Conservation (phyloP, 2,329 filamentous ascomycete species). For the Stachybotrys elegans region DNA sequence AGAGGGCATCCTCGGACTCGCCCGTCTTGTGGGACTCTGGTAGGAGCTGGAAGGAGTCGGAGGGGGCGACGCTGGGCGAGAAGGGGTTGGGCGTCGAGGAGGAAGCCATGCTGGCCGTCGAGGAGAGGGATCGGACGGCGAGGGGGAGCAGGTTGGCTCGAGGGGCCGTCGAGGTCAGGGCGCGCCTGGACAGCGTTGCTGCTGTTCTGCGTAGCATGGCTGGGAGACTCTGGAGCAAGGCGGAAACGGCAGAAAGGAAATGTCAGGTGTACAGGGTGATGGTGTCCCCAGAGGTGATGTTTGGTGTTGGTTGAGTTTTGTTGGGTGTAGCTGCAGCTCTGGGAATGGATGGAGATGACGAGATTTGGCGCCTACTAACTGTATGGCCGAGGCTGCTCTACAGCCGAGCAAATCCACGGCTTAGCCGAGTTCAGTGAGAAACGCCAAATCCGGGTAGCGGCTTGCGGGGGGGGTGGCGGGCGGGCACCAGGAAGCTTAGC, state of each 20-base stretch:
- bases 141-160: constrained; percentile 12
- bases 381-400: too few relatives aligned
- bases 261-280: not conserved
- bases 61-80: constrained; percentile 32
- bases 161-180: constrained; percentile 12
- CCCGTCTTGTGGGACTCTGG: constrained; percentile 73
- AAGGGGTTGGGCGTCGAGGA: constrained; percentile 17
- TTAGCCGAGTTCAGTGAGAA: too few relatives aligned
- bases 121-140: constrained; percentile 24
- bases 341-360: too few relatives aligned
- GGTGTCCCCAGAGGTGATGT: too few relatives aligned
- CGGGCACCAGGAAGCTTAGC: too few relatives aligned
- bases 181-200: constrained; percentile 23
- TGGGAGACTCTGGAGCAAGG: too few relatives aligned
- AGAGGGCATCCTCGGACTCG: constrained; percentile 76
- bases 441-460: too few relatives aligned
- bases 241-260: not conserved
- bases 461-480: too few relatives aligned
- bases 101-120: constrained; percentile 24
- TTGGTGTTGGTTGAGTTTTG: too few relatives aligned
- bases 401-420: too few relatives aligned
- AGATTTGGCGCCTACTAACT: too few relatives aligned
- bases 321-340: too few relatives aligned
- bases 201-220: constrained; percentile 29
- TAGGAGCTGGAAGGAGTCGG: constrained; percentile 82